A percentile compares a stretch with the other conserved stretches of the same genome.
Conservation (phyloP, 225 moss, liverwort and hornwort genomes). For the Asterella californica region DNA sequence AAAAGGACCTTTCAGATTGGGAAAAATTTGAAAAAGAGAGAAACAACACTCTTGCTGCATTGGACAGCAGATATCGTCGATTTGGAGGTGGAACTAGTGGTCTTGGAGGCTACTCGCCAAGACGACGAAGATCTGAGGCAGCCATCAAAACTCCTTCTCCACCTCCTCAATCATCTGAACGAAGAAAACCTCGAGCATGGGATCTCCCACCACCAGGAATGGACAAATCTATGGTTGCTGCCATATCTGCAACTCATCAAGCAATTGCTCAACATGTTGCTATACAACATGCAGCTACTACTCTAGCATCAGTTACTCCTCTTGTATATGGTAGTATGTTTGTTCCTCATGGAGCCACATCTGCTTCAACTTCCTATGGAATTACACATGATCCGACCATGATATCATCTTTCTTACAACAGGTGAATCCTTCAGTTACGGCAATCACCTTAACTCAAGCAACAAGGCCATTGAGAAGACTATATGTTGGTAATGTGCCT, state of each 20-base stretch:
- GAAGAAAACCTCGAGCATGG: slow-evolving; percentile 69
- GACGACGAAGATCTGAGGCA: slow-evolving; percentile 55
- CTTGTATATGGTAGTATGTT: slow-evolving; percentile 38
- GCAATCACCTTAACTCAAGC: slow-evolving; percentile 76
- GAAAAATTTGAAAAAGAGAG: slow-evolving; percentile 31
- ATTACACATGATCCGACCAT: slow-evolving; percentile 42
- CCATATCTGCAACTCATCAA: slow-evolving; percentile 60
- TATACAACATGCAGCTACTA: slow-evolving; percentile 43
- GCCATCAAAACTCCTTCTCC: slow-evolving; percentile 68
- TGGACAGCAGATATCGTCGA: slow-evolving; percentile 44
- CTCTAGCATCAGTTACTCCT: slow-evolving; percentile 47
- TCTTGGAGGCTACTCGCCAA: slow-evolving; percentile 85
- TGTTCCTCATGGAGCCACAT: slow-evolving; percentile 33
- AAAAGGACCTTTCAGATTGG: slow-evolving; percentile 22
- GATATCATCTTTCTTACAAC: slow-evolving; percentile 57
- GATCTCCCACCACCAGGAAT: slow-evolving; percentile 62
- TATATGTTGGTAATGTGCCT: slow-evolving; percentile 86
- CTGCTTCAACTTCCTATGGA: slow-evolving; percentile 31
- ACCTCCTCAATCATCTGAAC: slow-evolving; percentile 64
- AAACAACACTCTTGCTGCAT: slow-evolving; percentile 24
- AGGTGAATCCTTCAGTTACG: slow-evolving; percentile 52
- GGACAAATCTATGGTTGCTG: slow-evolving; percentile 54
- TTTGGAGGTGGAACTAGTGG: slow-evolving; percentile 70
- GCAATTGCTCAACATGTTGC: slow-evolving; percentile 45
- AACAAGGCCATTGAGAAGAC: slow-evolving; percentile 66